Percentiles rank a stretch among this genome's conserved stretches.
These are phyloP conservation scores for Amyloporia xantha DNA, from an alignment of 768 basidiomycete genomes.

Conservation along the genomic window DNA sequence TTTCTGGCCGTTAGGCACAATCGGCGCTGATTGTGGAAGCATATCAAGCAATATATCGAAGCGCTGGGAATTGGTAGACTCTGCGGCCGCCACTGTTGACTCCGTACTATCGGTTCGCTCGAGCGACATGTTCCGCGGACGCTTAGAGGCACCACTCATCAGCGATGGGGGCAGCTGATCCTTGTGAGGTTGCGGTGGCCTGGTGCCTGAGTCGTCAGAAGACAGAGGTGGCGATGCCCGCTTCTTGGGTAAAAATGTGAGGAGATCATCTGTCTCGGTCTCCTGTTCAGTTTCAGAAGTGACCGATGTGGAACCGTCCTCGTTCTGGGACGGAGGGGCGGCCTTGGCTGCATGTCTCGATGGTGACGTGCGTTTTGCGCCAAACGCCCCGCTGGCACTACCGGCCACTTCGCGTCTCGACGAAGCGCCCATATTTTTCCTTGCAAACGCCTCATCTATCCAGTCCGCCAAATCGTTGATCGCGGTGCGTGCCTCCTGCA, in stretches of 20 bases:
- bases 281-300: conserved; percentile 36
- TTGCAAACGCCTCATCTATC: conserved; percentile 74
- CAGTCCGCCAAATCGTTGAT: conserved; percentile 84
- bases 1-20: conserved; percentile 3
- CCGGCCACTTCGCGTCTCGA: not conserved
- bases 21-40: conserved; percentile 1
- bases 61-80: too few relatives aligned
- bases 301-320: conserved; percentile 24
- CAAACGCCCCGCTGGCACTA: not conserved
- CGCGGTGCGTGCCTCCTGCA: conserved; percentile 74
- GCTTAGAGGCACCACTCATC: too few relatives aligned
- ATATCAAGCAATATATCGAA: conserved; percentile 8
- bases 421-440: not conserved
- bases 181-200: too few relatives aligned
- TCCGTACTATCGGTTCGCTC: not conserved
- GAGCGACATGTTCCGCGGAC: not conserved
- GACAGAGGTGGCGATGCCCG: conserved; percentile 20
- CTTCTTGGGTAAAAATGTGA: conserved; percentile 66
- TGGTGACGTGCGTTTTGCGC: not conserved
- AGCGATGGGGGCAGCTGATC: not conserved
- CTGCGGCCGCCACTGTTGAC: not conserved
- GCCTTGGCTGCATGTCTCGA: not conserved
- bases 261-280: conserved; percentile 59
- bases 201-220: too few relatives aligned
- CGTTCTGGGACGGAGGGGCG: not conserved